Evolutionary conservation across 31 red algal species (phyloP).

Genomic region (Porphyra umbilicalis): DNA sequence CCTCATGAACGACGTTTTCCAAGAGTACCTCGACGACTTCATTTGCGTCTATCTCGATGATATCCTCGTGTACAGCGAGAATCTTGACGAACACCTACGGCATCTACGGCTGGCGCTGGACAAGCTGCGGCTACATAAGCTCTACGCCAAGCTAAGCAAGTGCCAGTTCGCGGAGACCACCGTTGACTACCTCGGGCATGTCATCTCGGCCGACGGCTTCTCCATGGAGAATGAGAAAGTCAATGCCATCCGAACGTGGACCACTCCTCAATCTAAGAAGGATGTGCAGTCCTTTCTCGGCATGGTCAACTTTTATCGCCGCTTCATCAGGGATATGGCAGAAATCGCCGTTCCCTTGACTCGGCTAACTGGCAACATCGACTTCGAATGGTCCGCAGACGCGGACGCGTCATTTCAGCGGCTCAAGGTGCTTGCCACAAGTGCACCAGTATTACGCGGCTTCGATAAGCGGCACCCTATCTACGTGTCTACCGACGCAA

Average conservation of each 20-base stretch:
- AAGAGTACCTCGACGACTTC: conserved; percentile 9
- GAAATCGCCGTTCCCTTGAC: conserved; percentile 13
- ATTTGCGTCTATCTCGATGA: too few relatives aligned
- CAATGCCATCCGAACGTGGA: conserved; percentile 9
- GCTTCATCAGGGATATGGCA: conserved; percentile 24
- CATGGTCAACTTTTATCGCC: conserved; percentile 32
- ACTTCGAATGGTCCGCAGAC: background rate
- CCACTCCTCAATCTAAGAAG: too few relatives aligned
- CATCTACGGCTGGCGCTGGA: conserved; percentile 2
- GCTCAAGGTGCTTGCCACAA: conserved; percentile 3
- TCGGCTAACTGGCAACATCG: conserved; percentile 5
- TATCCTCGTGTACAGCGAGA: too few relatives aligned
- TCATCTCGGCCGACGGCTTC: conserved; percentile 3
- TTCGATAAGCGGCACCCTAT: conserved; percentile 5
- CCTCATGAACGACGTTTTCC: background rate
- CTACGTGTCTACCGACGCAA: conserved; percentile 16
- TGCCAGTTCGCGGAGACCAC: conserved; percentile 7
- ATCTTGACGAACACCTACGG: too few relatives aligned
- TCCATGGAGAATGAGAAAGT: conserved; percentile 13
- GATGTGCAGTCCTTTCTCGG: conserved; percentile 26
- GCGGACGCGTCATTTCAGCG: background rate
- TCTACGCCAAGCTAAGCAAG: conserved; percentile 14
- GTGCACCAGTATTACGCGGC: conserved; percentile 2
- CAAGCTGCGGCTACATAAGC: conserved; percentile 19
- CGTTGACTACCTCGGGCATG: too few relatives aligned